phyloP scores from a whole-genome alignment of 2,329 filamentous ascomycete genomes.

The Beauveria varroae region DNA sequence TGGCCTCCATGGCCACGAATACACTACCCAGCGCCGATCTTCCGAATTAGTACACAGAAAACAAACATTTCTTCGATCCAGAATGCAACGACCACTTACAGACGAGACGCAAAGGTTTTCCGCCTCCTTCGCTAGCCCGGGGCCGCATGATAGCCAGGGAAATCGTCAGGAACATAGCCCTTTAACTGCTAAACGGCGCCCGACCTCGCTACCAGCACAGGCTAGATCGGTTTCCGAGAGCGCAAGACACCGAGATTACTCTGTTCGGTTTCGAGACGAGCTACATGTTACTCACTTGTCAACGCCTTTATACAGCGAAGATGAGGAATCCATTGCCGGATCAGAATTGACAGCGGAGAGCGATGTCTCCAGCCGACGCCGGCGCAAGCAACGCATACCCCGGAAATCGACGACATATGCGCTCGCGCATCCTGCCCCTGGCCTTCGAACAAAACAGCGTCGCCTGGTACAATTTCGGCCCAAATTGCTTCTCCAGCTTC shows the following conservation, averaged over 20 bases:
- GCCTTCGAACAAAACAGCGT: slow-evolving; percentile 52
- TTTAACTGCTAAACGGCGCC: neutral
- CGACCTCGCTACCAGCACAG: slow-evolving; percentile 14
- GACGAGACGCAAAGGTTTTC: slow-evolving; percentile 17
- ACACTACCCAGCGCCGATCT: slow-evolving; percentile 33
- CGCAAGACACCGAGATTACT: slow-evolving; percentile 31
- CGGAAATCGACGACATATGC: slow-evolving; percentile 56
- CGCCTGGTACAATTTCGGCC: slow-evolving; percentile 61
- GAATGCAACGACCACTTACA: slow-evolving; percentile 29
- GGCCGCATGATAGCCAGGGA: neutral
- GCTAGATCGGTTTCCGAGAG: slow-evolving; percentile 31
- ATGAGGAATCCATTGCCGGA: slow-evolving; percentile 35
- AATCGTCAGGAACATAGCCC: neutral
- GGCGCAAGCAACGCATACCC: slow-evolving; percentile 35
- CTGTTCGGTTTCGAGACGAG: slow-evolving; percentile 40
- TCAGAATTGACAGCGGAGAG: slow-evolving; percentile 32
- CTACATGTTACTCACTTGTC: slow-evolving; percentile 23
- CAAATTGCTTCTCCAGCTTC: slow-evolving; percentile 63
- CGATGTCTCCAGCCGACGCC: slow-evolving; percentile 28
- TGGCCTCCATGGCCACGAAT: slow-evolving; percentile 54
- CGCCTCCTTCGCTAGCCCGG: neutral
- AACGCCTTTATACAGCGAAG: slow-evolving; percentile 35
- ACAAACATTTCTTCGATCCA: slow-evolving; percentile 35
- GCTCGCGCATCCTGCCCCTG: slow-evolving; percentile 60
- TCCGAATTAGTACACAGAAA: slow-evolving; percentile 27